Evolutionary conservation across 257 asterid species (phyloP).

Genomic region (Cynanchum wilfordii): DNA sequence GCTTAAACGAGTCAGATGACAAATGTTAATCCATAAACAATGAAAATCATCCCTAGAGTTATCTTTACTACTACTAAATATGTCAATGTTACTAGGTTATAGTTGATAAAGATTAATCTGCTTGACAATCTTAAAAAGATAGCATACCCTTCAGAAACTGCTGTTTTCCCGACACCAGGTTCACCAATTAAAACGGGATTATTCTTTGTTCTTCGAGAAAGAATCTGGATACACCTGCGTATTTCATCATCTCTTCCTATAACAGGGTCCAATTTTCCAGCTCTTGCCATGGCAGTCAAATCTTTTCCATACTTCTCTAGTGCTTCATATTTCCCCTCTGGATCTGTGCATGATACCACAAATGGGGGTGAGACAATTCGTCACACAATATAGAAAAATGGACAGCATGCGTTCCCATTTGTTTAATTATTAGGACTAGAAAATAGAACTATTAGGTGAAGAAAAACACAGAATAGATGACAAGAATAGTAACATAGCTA

Average conservation of each 20-base stretch:
- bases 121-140: background rate
- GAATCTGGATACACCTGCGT: constrained; percentile 95
- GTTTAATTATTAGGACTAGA: background rate
- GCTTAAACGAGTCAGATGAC: background rate
- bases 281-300: constrained; percentile 92
- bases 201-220: constrained; percentile 93
- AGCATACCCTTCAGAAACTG: constrained; percentile 94
- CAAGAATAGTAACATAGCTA: background rate
- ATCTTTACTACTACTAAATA: background rate
- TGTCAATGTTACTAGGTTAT: background rate
- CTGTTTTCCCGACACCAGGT: constrained; percentile 98
- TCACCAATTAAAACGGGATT: constrained; percentile 95
- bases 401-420: background rate
- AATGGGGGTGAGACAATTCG: background rate
- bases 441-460: background rate
- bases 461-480: background rate
- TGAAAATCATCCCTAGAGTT: background rate
- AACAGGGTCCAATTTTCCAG: constrained; percentile 96
- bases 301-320: constrained; percentile 95
- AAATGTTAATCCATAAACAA: background rate
- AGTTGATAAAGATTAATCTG: background rate
- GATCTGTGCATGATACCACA: constrained; percentile 56
- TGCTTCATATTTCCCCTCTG: constrained; percentile 91
- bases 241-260: constrained; percentile 98
- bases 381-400: background rate